phyloP scores from a whole-genome alignment of 192 early-diverging fungal genomes.

The Podila epicladia region DNA sequence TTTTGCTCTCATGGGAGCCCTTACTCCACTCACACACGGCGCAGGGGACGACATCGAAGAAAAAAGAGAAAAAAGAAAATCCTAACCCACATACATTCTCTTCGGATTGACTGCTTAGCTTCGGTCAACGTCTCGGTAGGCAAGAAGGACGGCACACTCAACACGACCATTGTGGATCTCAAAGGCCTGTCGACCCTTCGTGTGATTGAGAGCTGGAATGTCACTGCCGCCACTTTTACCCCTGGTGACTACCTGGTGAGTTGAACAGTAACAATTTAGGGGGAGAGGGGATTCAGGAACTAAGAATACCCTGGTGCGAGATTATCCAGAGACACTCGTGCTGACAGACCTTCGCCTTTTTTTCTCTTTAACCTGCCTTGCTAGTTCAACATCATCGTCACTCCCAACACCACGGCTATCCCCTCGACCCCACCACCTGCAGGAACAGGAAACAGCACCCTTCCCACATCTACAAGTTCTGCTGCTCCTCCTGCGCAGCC shows the following conservation, averaged over 20 bases:
- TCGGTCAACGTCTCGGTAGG: conserved; percentile 24
- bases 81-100: background rate
- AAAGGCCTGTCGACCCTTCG: background rate
- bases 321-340: background rate
- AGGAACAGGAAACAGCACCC: background rate
- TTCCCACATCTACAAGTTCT: background rate
- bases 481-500: background rate
- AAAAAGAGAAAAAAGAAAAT: background rate
- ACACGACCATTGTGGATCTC: conserved; percentile 22
- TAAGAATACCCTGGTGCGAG: background rate
- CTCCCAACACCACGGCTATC: conserved; percentile 19
- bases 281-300: background rate
- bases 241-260: conserved; percentile 29
- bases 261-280: background rate
- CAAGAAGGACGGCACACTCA: conserved; percentile 32
- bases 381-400: conserved; percentile 31
- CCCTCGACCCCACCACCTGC: background rate
- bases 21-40: too few species aligned
- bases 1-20: background rate
- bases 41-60: background rate
- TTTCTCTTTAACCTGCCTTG: background rate
- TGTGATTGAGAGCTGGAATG: conserved; percentile 13
- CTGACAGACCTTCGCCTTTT: background rate
- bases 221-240: conserved; percentile 13
- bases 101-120: background rate